Conservation (phyloP, 78 protist species). For the Dictyostelium citrinum region DNA sequence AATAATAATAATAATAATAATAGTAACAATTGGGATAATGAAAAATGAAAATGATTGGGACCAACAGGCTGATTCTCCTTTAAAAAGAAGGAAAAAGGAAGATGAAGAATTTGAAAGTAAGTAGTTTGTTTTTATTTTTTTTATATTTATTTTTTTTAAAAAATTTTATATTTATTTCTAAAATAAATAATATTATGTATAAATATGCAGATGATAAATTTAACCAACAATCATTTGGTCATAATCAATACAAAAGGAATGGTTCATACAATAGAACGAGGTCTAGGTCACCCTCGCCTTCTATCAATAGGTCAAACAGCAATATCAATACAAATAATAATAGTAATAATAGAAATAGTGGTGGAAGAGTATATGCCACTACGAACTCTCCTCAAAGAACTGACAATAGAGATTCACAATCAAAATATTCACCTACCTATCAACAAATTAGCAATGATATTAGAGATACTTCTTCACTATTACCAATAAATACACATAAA, state of each 20-base stretch:
- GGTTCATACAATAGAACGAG: background rate
- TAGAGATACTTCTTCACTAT: background rate
- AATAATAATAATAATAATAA: conserved; percentile 13
- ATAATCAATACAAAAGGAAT: background rate
- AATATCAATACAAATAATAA: background rate
- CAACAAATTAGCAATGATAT: background rate
- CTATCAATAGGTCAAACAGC: background rate
- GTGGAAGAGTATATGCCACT: background rate
- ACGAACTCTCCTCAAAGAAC: background rate
- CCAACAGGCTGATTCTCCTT: background rate
- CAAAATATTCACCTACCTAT: background rate
- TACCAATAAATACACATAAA: background rate
- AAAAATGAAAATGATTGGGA: background rate
- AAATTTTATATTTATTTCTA: background rate
- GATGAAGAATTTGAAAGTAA: background rate
- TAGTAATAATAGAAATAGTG: background rate
- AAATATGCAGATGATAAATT: background rate
- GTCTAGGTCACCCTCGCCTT: conserved; percentile 18
- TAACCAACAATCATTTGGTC: background rate
- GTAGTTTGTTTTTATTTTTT: background rate
- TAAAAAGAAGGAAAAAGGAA: conserved; percentile 9
- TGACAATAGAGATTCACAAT: background rate
- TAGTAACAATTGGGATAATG: background rate
- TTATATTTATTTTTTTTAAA: background rate
- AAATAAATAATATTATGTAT: too few species aligned